Percentiles rank a stretch among this genome's conserved stretches.
Evolutionary conservation across 805 yeast species (phyloP).

Genomic region (Kodamaea nitidulidarum): DNA sequence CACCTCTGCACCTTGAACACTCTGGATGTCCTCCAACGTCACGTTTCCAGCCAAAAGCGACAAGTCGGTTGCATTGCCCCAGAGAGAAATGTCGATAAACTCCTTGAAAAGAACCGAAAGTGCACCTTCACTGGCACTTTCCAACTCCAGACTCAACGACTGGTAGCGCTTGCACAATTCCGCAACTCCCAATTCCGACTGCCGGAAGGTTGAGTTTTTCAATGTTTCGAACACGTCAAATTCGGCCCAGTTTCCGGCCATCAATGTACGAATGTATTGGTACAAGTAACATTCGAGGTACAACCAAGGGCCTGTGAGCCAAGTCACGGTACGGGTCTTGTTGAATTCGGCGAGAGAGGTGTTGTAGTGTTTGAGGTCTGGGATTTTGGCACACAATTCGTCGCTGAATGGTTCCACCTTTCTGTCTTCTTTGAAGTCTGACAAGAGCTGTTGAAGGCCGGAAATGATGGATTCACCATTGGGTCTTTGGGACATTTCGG

Average conservation of each 20-base stretch:
- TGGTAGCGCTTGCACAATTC: slow-evolving; percentile 67
- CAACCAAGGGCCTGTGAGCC: slow-evolving; percentile 91
- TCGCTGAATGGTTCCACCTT: slow-evolving; percentile 26
- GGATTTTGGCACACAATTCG: slow-evolving; percentile 39
- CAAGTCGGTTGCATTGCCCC: slow-evolving; percentile 98
- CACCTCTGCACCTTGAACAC: slow-evolving; percentile 86
- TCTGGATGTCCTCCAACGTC: slow-evolving; percentile 75
- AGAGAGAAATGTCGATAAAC: slow-evolving; percentile 79
- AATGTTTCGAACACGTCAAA: slow-evolving; percentile 73
- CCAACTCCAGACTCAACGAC: slow-evolving; percentile 33
- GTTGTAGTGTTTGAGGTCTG: slow-evolving; percentile 56
- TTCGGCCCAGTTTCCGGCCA: slow-evolving; percentile 41
- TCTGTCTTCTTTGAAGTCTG: slow-evolving; percentile 39
- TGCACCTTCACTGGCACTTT: slow-evolving; percentile 24
- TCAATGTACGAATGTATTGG: slow-evolving; percentile 51
- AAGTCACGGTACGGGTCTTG: slow-evolving; percentile 38
- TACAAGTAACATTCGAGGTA: slow-evolving; percentile 82
- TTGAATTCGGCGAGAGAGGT: slow-evolving; percentile 39
- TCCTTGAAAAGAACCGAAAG: slow-evolving; percentile 67
- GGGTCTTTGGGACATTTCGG: slow-evolving; percentile 22
- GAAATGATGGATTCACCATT: slow-evolving; percentile 39
- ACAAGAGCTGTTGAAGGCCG: slow-evolving; percentile 41
- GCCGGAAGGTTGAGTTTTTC: slow-evolving; percentile 70
- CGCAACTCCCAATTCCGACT: slow-evolving; percentile 71
- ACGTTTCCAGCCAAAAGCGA: slow-evolving; percentile 86